Evolutionary conservation across 2,329 filamentous ascomycete species (phyloP), one percentile per base, ranked within the genome.

Genomic region (Aspergillus terreus): DNA sequence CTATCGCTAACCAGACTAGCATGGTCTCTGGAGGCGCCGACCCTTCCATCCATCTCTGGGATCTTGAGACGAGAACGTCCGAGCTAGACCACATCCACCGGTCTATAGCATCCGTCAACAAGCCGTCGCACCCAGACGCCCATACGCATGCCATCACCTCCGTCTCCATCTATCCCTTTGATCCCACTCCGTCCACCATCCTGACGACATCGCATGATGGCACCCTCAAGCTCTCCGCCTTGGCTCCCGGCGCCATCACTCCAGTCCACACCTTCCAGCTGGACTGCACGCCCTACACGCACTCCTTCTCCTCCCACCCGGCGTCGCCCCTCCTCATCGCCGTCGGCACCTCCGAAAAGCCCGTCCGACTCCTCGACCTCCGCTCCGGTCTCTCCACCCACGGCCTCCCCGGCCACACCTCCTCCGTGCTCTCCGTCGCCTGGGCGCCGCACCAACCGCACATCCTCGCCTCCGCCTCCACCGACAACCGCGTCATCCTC

Each of bases 391-490:
- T 90, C 14, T 83, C 81, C 44, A 85, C 87, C 1, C 87, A 91
- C 64, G 83, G 85, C 1, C 76, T 92, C 27, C 79, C 86, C 1
- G 85, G 87, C 0, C 85, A 88, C 56, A 81, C 71, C 35, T 84
- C 84, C 0, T 83, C 85, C 4, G 80, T 90, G 1, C 73, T 90
- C 4, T 82, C 85, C 0, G 78, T 88, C 0, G 80, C 84, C 4
- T 97, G 94, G 94, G 92, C 89, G 51, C 92, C 92, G 0, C 81
- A 82, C 4, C 78, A 86, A 44, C 88, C 92, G 44, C 82, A 96
- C 63, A 77, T 95, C 4, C 80, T 97, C 2, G 89, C 87, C 9
- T 92, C 88, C 46, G 90, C 89, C 0, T 88, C 90, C n/a, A 82
- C 85, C 0, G 92, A 97, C 65, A 92, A 92, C 17, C 86, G 84